Base-by-base conservation (phyloP, 2,329 filamentous ascomycete genomes). In the Colletotrichum eleusines region DNA sequence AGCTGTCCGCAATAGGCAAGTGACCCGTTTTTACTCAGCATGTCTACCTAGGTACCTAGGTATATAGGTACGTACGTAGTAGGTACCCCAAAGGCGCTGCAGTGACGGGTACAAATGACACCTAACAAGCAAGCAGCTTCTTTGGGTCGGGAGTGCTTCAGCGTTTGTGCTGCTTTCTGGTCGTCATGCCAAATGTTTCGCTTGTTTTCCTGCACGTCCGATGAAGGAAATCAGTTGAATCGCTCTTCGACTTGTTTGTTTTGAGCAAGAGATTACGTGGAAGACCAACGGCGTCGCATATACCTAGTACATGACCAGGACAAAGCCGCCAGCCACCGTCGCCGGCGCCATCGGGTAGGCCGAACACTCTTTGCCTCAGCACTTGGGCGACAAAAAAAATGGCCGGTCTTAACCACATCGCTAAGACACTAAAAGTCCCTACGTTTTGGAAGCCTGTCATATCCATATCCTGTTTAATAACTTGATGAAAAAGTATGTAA, bases 1-100 rank as follows among this genome's bases (percentile, higher is more conserved):
- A 59, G 69, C 64, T 69, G 31, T 71, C 69, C 69, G 69, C 26
- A 63, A 59, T 58, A 42, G 69, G 64, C 33, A 71, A 38, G 16
- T 14, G 33, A 1, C 63, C 67, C 42, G 5, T 59, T 48, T 57
- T 53, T 7, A n/a, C 31, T 26, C 5, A 28, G 50, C 44, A 38
- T 23, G 35, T 14, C 23, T 44, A 28, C 42, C 23, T n/a, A n/a
- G n/a, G n/a, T n/a, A n/a, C n/a, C n/a, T n/a, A n/a, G n/a, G n/a
- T n/a, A n/a, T n/a, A n/a, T n/a, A n/a, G n/a, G n/a, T n/a, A n/a
- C n/a, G n/a, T n/a, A n/a, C n/a, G n/a, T n/a, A n/a, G n/a, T n/a
- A n/a, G n/a, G n/a, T n/a, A n/a, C n/a, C 55, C 60, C 42, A 60
- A 58, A 40, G 26, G 31, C 62, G 35, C 54, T 69, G 61, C 60